These are phyloP conservation scores for Fragilariopsis cylindrus DNA, from an alignment of 108 stramenopile genomes.

Conservation along the genomic window DNA sequence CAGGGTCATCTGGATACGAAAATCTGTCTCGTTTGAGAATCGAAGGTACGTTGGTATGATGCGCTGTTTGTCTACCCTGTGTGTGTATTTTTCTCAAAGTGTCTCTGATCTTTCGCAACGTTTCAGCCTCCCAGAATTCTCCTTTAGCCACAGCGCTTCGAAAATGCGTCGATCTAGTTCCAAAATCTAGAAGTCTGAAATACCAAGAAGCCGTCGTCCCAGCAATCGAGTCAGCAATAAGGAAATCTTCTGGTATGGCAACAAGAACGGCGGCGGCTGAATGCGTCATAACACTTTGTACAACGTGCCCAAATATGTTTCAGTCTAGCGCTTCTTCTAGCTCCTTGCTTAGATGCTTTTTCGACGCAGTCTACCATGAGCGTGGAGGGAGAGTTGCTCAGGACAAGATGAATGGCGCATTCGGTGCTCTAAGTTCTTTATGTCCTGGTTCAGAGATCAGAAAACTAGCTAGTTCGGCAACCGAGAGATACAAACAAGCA, in stretches of 20 bases:
- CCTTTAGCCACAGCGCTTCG: constrained; percentile 73
- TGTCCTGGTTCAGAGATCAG: constrained; percentile 75
- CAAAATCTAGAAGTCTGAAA: constrained; percentile 36
- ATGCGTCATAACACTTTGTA: constrained; percentile 63
- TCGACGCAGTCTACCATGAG: constrained; percentile 76
- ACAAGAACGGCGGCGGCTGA: constrained; percentile 85
- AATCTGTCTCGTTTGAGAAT: constrained; percentile 67
- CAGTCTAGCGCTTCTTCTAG: constrained; percentile 58
- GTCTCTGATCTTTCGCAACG: neutral
- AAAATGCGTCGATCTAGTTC: constrained; percentile 78
- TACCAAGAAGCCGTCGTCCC: constrained; percentile 65
- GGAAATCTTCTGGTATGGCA: constrained; percentile 68
- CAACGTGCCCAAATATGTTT: constrained; percentile 70
- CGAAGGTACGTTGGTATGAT: constrained; percentile 27
- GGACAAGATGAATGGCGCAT: constrained; percentile 59
- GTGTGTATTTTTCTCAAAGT: no score
- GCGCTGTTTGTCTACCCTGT: neutral
- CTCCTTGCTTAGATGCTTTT: constrained; percentile 81
- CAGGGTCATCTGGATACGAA: constrained; percentile 51
- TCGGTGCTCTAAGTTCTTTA: constrained; percentile 69
- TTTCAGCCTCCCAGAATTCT: constrained; percentile 59
- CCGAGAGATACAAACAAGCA: constrained; percentile 66
- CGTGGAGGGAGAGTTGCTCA: constrained; percentile 55
- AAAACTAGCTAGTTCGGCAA: constrained; percentile 61
- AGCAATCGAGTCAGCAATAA: constrained; percentile 48